Base-by-base conservation (phyloP, 1,284 basidiomycete genomes). In the Flammula alnicola region DNA sequence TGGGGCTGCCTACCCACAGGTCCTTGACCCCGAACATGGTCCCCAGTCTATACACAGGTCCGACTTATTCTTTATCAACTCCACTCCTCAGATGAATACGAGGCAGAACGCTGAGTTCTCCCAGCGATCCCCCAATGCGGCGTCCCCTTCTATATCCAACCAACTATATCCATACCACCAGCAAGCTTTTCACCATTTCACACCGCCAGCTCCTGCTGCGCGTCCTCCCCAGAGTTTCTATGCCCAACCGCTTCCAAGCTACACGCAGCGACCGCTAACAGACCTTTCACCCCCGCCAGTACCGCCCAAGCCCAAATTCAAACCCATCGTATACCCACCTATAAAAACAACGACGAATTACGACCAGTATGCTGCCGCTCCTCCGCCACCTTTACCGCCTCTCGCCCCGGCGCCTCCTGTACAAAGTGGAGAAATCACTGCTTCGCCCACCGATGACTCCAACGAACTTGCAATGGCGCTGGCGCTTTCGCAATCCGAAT, bases 401-500 rank as follows among this genome's bases (percentile, higher is more conserved):
- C 38, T 30, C 9, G 17, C 39, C 11, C 45, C 43, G 10, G 51
- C 54, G 27, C 58, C 49, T 19, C 58, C 49, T n/a, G 5, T 44
- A 29, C 54, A 38, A 30, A 32, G 41, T 12, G 49, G 54, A 17
- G 47, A 47, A 27, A 30, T 22, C 14, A 31, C 42, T 12, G 29
- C 37, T 27, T 51, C 47, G 16, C 52, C 57, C 19, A 44, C 31
- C 12, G 60, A 63, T 41, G 66, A 67, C 22, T 64, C 65, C 27
- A 63, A 68, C 27, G 70, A 71, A 19, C 61, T 74, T 25, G 68
- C 71, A 12, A 48, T 65, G 36, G 71, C 65, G 3, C 62, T 88
- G 16, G 76, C 78, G n/a, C 56, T 84, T 25, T 86, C 86, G 2
- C 72, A 74, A 32, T 74, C 76, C 33, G 78, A 81, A 47, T 70